Base-by-base conservation (phyloP, 208 protist genomes). In the Leishmania braziliensis region DNA sequence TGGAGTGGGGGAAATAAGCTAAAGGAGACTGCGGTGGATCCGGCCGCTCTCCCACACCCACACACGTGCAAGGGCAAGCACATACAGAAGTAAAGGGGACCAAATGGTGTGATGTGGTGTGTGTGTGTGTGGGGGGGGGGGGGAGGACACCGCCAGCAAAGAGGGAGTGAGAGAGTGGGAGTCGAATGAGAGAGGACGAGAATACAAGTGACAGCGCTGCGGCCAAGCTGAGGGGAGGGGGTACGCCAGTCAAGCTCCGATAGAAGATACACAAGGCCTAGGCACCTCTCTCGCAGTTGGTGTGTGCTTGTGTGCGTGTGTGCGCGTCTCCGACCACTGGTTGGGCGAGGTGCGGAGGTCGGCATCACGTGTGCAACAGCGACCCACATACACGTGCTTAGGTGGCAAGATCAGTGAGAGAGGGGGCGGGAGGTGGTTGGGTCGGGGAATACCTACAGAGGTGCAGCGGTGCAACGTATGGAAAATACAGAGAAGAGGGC, bases 381-480 rank as follows among this genome's bases (percentile, higher is more conserved):
- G 1, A 78, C 48, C 63, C 48, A 77, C 48, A 77, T 39, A 77
- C 23, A 78, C 26, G 54, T 63, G 26, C 23, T 3, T n/a, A 36
- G 60, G n/a, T 8, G n/a, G 29, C 12, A 36, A 36, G 60, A 26
- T 0, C 60, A 29, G 60, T 14, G 60, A 66, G 60, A 66, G 60
- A 60, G 16, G 16, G 18, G 54, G 54, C 4, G 54, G 54, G 23
- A 10, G 5, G 58, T 6, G 10, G 23, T 12, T n/a, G n/a, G 29
- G 56, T 26, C 10, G 5, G 5, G 56, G 23, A 62, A 8, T 29
- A 16, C 23, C 56, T 62, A 8, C 56, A 33, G 12, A 16, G 56
- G 46, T 0, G 48, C 26, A 50, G 70, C 70, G 10, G 50, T 10
- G 26, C 43, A 20, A 20, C n/a, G 26, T 29, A 33, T 20, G 10